Evolutionary conservation across 176 grass and related monocot species (phyloP).

Genomic region (Themeda triandra): DNA sequence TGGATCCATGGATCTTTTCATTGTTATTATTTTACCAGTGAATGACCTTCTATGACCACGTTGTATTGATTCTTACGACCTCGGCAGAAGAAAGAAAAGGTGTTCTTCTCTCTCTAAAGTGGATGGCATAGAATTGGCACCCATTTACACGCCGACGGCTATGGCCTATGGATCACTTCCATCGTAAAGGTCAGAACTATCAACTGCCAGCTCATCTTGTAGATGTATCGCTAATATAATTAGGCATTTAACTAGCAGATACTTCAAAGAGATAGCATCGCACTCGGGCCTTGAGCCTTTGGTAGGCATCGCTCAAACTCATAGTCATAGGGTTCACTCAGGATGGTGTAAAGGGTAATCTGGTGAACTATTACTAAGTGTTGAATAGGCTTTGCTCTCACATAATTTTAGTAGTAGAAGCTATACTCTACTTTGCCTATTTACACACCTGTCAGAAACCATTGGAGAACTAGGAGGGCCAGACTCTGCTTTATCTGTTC

Average conservation of each 20-base stretch:
- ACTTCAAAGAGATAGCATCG: neutral
- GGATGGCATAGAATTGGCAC: neutral
- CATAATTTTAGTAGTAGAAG: too few species aligned
- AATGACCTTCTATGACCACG: neutral
- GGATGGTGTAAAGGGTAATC: neutral
- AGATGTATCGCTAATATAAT: neutral
- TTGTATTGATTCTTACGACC: neutral
- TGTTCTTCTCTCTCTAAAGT: neutral
- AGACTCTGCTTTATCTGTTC: too few species aligned
- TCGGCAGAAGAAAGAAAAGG: neutral
- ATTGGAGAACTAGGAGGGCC: too few species aligned
- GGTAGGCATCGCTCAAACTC: neutral
- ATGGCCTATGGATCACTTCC: neutral
- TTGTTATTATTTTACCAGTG: too few species aligned
- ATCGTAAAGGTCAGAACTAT: conserved; percentile 29
- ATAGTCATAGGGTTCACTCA: neutral
- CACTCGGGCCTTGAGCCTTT: neutral
- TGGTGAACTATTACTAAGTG: too few species aligned
- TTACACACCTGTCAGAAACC: too few species aligned
- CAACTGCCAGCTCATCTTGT: neutral
- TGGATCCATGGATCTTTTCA: neutral
- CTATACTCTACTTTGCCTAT: too few species aligned
- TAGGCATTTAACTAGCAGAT: neutral
- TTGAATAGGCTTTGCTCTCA: too few species aligned
- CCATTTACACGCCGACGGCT: neutral